phyloP scores from a whole-genome alignment of 768 basidiomycete genomes.

The Russula sp. region DNA sequence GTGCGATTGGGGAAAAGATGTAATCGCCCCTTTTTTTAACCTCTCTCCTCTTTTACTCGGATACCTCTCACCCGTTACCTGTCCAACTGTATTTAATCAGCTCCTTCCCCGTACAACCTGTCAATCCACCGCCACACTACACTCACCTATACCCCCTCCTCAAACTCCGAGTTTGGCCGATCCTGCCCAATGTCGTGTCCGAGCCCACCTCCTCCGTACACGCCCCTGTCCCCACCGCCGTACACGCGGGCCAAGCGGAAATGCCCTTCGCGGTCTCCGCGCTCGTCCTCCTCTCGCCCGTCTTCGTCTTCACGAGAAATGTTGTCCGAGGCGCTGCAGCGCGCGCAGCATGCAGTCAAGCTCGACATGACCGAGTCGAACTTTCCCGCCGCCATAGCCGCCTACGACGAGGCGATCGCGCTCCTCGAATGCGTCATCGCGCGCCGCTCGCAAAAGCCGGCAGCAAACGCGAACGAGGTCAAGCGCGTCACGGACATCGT shows the following conservation, averaged over 20 bases:
- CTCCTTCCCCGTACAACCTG: too few relatives aligned
- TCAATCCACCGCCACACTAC: too few relatives aligned
- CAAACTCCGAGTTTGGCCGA: too few relatives aligned
- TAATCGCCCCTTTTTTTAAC: too few relatives aligned
- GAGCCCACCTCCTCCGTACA: background rate
- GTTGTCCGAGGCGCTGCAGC: background rate
- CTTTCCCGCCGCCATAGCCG: background rate
- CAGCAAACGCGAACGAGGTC: background rate
- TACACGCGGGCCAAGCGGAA: background rate
- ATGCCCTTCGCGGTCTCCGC: background rate
- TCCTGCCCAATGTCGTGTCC: background rate
- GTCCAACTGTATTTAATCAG: too few relatives aligned
- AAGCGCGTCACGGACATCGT: constrained; percentile 9
- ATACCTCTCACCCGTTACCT: too few relatives aligned
- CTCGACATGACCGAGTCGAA: background rate
- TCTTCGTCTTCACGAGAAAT: too few relatives aligned
- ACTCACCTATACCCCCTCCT: too few relatives aligned
- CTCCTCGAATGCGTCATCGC: constrained; percentile 36
- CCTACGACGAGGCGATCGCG: constrained; percentile 23
- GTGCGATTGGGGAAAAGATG: too few relatives aligned
- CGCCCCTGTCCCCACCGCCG: background rate
- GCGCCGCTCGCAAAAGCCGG: background rate
- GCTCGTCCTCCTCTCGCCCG: background rate
- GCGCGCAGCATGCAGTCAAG: constrained; percentile 8
- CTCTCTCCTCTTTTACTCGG: too few relatives aligned